These are phyloP conservation scores for Verticillium isaacii DNA, from an alignment of 2,329 filamentous ascomycete genomes.

Conservation along the genomic window DNA sequence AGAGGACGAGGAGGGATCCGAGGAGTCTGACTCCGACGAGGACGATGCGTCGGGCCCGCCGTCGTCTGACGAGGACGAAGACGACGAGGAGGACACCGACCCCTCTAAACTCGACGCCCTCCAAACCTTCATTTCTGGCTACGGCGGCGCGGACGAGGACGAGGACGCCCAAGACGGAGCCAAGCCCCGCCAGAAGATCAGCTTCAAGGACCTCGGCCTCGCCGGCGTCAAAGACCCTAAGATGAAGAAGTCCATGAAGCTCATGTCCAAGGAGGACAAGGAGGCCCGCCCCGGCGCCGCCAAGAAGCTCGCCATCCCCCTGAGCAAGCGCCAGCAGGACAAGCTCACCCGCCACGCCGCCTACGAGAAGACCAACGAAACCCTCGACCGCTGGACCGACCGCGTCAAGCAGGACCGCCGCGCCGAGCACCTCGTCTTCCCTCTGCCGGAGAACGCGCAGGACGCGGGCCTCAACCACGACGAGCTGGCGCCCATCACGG, in stretches of 20 bases:
- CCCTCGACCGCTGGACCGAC: slow-evolving; percentile 84
- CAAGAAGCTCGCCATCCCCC: slow-evolving; percentile 74
- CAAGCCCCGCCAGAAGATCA: slow-evolving; percentile 52
- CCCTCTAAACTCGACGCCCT: slow-evolving; percentile 60
- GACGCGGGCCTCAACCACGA: slow-evolving; percentile 55
- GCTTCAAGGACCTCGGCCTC: slow-evolving; percentile 69
- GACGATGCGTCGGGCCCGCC: slow-evolving; percentile 45
- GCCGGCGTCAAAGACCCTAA: slow-evolving; percentile 67
- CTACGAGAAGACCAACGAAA: slow-evolving; percentile 87
- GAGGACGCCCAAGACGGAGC: slow-evolving; percentile 18
- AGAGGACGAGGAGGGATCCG: slow-evolving; percentile 38
- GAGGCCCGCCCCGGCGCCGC: slow-evolving; percentile 36
- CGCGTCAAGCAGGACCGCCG: slow-evolving; percentile 92
- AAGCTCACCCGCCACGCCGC: slow-evolving; percentile 76
- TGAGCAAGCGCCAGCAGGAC: slow-evolving; percentile 83
- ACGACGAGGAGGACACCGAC: slow-evolving; percentile 40
- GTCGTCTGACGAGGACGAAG: slow-evolving; percentile 41
- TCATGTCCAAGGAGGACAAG: slow-evolving; percentile 61
- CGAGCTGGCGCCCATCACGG: slow-evolving; percentile 60
- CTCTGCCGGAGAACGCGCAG: slow-evolving; percentile 68
- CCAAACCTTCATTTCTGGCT: slow-evolving; percentile 64
- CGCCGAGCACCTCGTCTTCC: slow-evolving; percentile 87
- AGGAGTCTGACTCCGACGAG: slow-evolving; percentile 35
- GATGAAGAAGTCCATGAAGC: slow-evolving; percentile 74
- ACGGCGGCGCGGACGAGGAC: slow-evolving; percentile 60